Conservation (phyloP, 768 basidiomycete species). For the Pulveroboletus sp. region DNA sequence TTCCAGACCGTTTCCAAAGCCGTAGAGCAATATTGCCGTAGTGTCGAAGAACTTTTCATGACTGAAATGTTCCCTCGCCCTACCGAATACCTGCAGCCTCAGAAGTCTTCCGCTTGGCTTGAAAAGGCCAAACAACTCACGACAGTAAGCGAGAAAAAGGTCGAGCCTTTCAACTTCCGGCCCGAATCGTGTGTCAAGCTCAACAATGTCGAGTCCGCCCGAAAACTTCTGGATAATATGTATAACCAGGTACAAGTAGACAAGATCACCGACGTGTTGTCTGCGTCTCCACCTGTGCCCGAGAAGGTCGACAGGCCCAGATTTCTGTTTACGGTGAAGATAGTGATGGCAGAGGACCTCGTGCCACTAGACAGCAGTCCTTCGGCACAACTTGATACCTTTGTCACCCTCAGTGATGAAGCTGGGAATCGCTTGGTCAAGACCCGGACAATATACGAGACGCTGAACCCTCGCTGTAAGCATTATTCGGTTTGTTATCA, state of each 20-base stretch:
- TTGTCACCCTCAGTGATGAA: conserved; percentile 93
- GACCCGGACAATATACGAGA: conserved; percentile 94
- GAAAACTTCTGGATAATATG: conserved; percentile 89
- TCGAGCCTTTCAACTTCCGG: conserved; percentile 93
- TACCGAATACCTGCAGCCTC: conserved; percentile 73
- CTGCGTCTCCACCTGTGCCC: conserved; percentile 62
- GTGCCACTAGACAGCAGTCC: conserved; percentile 72
- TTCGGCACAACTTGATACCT: conserved; percentile 84
- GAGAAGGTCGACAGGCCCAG: conserved; percentile 63
- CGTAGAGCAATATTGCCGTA: conserved; percentile 87
- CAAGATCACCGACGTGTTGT: conserved; percentile 66
- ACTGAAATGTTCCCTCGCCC: conserved; percentile 92
- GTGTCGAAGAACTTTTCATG: conserved; percentile 86
- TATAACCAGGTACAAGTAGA: conserved; percentile 92
- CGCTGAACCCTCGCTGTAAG: conserved; percentile 85
- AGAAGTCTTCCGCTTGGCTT: conserved; percentile 86
- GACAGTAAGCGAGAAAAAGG: conserved; percentile 79
- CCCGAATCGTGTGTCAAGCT: conserved; percentile 95
- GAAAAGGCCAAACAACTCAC: conserved; percentile 82
- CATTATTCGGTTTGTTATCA: conserved; percentile 6
- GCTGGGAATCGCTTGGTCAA: conserved; percentile 87
- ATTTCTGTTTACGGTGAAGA: conserved; percentile 92
- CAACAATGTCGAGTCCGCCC: conserved; percentile 94
- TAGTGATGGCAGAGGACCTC: conserved; percentile 88
- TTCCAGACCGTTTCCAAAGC: conserved; percentile 85